Evolutionary conservation across 177 flowering plant species (phyloP), one percentile per base, ranked within the genome.

Genomic region (Telopea speciosissima): DNA sequence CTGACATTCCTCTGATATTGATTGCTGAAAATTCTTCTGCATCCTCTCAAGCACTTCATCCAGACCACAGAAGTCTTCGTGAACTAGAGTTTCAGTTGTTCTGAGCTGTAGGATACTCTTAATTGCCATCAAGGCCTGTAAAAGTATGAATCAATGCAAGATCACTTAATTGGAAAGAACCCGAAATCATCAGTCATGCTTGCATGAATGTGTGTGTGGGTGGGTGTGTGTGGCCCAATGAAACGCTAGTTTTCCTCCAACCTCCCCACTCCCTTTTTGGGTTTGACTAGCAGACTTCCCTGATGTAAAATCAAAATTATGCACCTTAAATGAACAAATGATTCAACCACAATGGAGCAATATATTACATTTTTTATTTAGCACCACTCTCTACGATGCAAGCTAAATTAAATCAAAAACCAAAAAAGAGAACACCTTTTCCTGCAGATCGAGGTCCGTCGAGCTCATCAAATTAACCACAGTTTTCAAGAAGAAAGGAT

Each of bases 371-470:
- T 49, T 2, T 49, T 12, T 49, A 49, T 49, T 3, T 49, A 13
- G 17, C 54, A 49, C 19, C 54, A 49, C 13, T 16, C 2, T 49
- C 2, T 49, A 49, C 0, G 19, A 5, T 49, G 54, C 13, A 49
- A 12, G 54, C 17, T 13, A 49, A 11, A 49, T 17, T n/a, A 19
- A 19, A n/a, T 3, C 8, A n/a, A 21, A 58, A 58, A 58, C 9
- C 14, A 24, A 6, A 22, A 19, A 42, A 63, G 45, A 49, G 31
- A 23, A 24, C 21, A 80, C 99, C 97, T 93, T 95, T 75, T 93
- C 99, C 83, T 88, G 94, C 63, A 95, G 96, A 85, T 95, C 98
- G 73, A 92, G 83, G 76, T 95, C 97, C 45, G 69, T 16, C 14
- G 88, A 80, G 64, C 82, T 76, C 3, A 76, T 74, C 45, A 87